Base-by-base conservation (phyloP, 2,329 filamentous ascomycete genomes). In the Onygenales sp. region DNA sequence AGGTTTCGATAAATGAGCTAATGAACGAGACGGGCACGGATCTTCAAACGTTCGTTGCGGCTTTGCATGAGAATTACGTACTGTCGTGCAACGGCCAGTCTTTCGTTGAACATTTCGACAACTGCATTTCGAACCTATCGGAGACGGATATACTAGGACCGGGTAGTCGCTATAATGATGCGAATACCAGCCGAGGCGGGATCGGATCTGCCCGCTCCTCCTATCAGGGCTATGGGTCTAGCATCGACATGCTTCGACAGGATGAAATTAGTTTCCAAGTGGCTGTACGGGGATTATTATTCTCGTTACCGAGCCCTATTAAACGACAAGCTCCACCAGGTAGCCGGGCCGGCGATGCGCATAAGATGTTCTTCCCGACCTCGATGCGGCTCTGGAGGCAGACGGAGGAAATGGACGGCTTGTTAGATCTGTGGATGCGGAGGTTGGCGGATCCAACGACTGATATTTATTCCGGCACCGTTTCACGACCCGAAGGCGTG, bases 201-300 rank as follows among this genome's bases (percentile, higher is more conserved):
- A 74, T 77, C 39, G 81, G 83, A 2, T 74, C 71, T 21, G 69
- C 72, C 6, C 73, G 73, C 5, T 58, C 70, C 65, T 65, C 70
- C 71, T 60, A 59, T 78, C 72, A 63, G 75, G 70, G 72, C 65
- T 57, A 74, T 67, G 76, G 85, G 66, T 76, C 78, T 0, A 80
- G 80, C 17, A 82, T 83, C 51, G 92, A 96, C 56, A 78, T 85
- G 11, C 72, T 97, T 8, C 84, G 91, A 6, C 92, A 97, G 68
- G 90, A 96, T 58, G 93, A 98, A 65, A 91, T 98, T 65, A 85
- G 87, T 27, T 97, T 96, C 59, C 88, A 98, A 59, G 84, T 92
- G 14, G 90, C 90, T 4, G 88, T 95, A 0, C 83, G 91, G 10
- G 93, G 93, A 0, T 72, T 97, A 49, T 71, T 96, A 0, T 95